These are phyloP conservation scores for Meira miltonrushii DNA, from an alignment of 1,284 basidiomycete genomes.

Conservation along the genomic window DNA sequence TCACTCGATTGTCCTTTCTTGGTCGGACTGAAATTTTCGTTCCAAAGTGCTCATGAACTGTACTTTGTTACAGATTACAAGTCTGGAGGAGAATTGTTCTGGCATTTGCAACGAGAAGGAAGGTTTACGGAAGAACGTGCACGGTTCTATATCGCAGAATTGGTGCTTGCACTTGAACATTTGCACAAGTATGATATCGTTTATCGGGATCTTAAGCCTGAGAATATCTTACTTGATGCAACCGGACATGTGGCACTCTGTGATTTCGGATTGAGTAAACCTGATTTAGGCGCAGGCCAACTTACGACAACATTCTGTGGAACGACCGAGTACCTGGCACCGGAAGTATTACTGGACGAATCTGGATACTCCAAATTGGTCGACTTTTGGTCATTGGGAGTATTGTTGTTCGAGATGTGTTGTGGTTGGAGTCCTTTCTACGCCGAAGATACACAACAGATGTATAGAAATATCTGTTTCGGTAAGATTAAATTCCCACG, in stretches of 20 bases:
- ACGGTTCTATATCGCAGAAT: conserved; percentile 89
- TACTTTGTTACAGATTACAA: conserved; percentile 99
- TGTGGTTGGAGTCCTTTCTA: conserved; percentile 99
- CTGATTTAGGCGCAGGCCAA: conserved; percentile 85
- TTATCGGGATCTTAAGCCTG: conserved; percentile 91
- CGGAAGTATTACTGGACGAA: conserved; percentile 96
- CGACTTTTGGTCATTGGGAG: conserved; percentile 93
- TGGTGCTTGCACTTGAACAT: conserved; percentile 88
- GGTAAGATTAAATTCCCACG: conserved; percentile 98
- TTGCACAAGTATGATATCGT: conserved; percentile 96
- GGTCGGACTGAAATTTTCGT: conserved; percentile 95
- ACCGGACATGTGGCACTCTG: conserved; percentile 94
- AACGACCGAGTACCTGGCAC: conserved; percentile 81
- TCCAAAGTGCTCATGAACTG: conserved; percentile 91
- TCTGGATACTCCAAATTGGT: conserved; percentile 98
- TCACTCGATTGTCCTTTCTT: conserved; percentile 93
- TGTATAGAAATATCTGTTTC: conserved; percentile 97
- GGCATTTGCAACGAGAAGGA: conserved; percentile 93
- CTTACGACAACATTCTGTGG: conserved; percentile 97
- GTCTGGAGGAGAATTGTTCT: conserved; percentile 95
- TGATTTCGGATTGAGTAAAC: conserved; percentile 95
- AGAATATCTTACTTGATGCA: conserved; percentile 93
- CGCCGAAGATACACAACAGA: conserved; percentile 97
- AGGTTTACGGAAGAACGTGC: conserved; percentile 87
- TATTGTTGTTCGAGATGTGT: conserved; percentile 69